A percentile compares a stretch with the other conserved stretches of the same genome.
These are phyloP conservation scores for Senecio squalidus DNA, from an alignment of 140 eudicot genomes.

Conservation along the genomic window DNA sequence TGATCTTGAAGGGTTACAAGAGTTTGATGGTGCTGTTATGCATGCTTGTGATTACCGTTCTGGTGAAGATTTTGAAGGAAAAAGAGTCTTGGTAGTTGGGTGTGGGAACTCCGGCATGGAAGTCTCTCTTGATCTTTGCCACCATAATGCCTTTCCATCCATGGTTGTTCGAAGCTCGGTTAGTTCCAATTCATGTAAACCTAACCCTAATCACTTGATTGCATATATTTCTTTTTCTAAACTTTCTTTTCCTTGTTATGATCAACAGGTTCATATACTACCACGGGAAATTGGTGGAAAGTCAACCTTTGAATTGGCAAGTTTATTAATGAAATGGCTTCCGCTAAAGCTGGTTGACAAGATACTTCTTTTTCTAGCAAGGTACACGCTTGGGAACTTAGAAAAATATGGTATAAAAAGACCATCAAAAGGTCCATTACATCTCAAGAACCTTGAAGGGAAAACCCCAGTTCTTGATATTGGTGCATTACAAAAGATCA, in stretches of 20 bases:
- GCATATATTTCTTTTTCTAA: neutral
- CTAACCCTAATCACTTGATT: neutral
- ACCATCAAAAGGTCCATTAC: constrained; percentile 69
- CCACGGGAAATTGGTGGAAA: constrained; percentile 78
- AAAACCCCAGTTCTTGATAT: constrained; percentile 82
- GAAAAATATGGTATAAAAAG: constrained; percentile 70
- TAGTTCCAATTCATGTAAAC: constrained; percentile 23
- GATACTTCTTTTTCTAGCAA: constrained; percentile 43
- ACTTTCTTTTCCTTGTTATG: neutral
- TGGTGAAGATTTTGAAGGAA: constrained; percentile 58
- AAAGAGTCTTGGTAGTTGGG: constrained; percentile 76
- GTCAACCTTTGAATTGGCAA: constrained; percentile 76
- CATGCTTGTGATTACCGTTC: constrained; percentile 92
- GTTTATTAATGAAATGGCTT: constrained; percentile 57
- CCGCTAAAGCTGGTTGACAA: constrained; percentile 67
- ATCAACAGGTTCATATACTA: constrained; percentile 74
- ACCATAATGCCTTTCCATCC: constrained; percentile 69
- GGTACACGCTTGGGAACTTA: constrained; percentile 51
- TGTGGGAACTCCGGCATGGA: constrained; percentile 99
- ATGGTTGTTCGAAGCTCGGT: constrained; percentile 96
- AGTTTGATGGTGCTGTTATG: constrained; percentile 67
- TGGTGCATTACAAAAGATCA: constrained; percentile 65
- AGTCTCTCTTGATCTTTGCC: constrained; percentile 94
- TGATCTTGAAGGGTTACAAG: constrained; percentile 63
- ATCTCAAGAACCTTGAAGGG: constrained; percentile 59